Evolutionary conservation across 2,329 filamentous ascomycete genomes (phyloP).

Genomic region (Graphiopsis chlorocephala): DNA sequence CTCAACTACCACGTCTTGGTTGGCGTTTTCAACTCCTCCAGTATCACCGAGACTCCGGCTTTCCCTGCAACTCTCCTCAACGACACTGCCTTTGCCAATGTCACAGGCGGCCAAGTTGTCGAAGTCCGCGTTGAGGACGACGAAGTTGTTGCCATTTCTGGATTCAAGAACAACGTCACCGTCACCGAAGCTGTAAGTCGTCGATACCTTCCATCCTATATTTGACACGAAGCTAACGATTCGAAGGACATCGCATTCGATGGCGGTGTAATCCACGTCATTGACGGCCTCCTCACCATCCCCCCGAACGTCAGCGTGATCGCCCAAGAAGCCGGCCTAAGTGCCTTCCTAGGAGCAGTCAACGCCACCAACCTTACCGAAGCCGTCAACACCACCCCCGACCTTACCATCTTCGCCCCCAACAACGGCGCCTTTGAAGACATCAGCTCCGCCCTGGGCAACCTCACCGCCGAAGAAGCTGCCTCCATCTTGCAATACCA

Average conservation of each 20-base stretch:
- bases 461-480: constrained; percentile 49
- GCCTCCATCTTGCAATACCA: constrained; percentile 61
- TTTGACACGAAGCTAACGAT: constrained; percentile 14
- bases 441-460: constrained; percentile 53
- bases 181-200: constrained; percentile 50
- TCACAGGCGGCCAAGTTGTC: constrained; percentile 60
- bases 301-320: constrained; percentile 33
- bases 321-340: constrained; percentile 25
- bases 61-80: constrained; percentile 52
- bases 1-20: constrained; percentile 60
- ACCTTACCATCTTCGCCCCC: constrained; percentile 65
- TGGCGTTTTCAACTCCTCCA: constrained; percentile 46
- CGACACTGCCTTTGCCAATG: constrained; percentile 53
- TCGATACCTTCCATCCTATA: too few relatives aligned
- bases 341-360: constrained; percentile 21
- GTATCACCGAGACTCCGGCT: constrained; percentile 33
- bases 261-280: constrained; percentile 43
- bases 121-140: constrained; percentile 38
- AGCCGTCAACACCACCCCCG: constrained; percentile 26
- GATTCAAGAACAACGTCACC: constrained; percentile 49
- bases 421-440: constrained; percentile 58
- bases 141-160: constrained; percentile 51
- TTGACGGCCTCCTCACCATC: constrained; percentile 41
- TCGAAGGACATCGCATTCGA: constrained; percentile 43
- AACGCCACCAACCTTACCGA: constrained; percentile 19